Conservation (phyloP, 176 grass and related monocot species). For the Oryza nivara region DNA sequence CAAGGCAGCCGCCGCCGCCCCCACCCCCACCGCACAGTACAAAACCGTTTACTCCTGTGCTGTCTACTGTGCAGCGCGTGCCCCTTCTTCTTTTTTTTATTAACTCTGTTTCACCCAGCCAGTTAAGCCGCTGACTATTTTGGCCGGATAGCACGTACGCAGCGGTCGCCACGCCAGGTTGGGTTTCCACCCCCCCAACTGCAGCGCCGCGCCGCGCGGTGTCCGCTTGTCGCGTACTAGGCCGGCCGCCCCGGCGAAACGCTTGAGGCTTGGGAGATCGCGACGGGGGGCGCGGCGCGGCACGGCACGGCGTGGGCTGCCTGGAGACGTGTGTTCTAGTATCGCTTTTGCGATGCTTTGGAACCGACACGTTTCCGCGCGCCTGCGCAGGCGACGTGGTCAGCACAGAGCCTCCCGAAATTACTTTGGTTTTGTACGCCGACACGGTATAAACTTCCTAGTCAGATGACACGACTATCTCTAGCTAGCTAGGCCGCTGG, state of each 20-base stretch:
- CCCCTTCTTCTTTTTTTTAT: background rate
- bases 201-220: background rate
- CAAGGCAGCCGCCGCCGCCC: background rate
- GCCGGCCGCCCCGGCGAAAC: background rate
- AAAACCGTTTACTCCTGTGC: background rate
- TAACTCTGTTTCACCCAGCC: background rate
- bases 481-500: background rate
- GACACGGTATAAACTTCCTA: background rate
- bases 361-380: background rate
- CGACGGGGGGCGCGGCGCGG: no score
- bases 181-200: no score
- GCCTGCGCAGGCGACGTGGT: background rate
- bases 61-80: background rate
- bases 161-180: background rate
- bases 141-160: background rate
- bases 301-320: background rate
- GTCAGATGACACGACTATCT: background rate
- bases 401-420: background rate
- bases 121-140: background rate
- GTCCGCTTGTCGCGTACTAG: background rate
- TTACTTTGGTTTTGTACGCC: background rate
- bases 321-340: background rate
- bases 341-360: background rate
- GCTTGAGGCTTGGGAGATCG: background rate
- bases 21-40: background rate